A percentile compares a stretch with the other conserved stretches of the same genome.
phyloP scores from a whole-genome alignment of 768 basidiomycete species.

The Russula virescens region DNA sequence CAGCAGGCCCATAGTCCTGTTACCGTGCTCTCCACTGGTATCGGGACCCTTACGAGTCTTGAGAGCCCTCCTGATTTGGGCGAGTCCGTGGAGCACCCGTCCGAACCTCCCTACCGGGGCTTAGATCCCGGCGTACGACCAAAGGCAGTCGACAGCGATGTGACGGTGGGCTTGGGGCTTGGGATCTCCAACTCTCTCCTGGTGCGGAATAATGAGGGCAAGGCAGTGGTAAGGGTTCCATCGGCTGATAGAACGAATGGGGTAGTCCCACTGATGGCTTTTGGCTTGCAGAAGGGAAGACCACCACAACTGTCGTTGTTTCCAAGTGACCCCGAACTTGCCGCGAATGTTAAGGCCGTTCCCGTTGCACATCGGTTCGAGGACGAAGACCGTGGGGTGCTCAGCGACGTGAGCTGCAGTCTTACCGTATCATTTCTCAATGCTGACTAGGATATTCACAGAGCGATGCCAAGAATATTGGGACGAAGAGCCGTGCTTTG shows the following conservation, averaged over 20 bases:
- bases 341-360: conserved; percentile 34
- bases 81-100: conserved; percentile 12
- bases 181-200: conserved; percentile 24
- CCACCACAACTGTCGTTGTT: conserved; percentile 51
- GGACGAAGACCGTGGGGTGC: conserved; percentile 49
- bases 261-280: not conserved
- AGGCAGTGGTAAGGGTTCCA: not conserved
- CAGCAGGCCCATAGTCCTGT: conserved; percentile 23
- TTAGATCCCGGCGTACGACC: conserved; percentile 20
- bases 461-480: conserved; percentile 43
- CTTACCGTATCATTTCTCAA: not conserved
- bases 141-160: conserved; percentile 18
- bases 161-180: conserved; percentile 31
- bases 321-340: conserved; percentile 56
- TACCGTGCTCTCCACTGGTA: conserved; percentile 23
- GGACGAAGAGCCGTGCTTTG: conserved; percentile 41
- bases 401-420: conserved; percentile 59
- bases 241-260: not conserved
- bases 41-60: conserved; percentile 27
- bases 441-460: conserved; percentile 27
- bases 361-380: conserved; percentile 30
- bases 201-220: not conserved
- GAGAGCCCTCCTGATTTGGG: conserved; percentile 33
- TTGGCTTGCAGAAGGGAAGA: conserved; percentile 36
- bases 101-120: not conserved